Percentiles rank a stretch among this genome's conserved stretches.
phyloP scores from a whole-genome alignment of 495 filamentous ascomycete species.

The Lasiosphaeria hispida region DNA sequence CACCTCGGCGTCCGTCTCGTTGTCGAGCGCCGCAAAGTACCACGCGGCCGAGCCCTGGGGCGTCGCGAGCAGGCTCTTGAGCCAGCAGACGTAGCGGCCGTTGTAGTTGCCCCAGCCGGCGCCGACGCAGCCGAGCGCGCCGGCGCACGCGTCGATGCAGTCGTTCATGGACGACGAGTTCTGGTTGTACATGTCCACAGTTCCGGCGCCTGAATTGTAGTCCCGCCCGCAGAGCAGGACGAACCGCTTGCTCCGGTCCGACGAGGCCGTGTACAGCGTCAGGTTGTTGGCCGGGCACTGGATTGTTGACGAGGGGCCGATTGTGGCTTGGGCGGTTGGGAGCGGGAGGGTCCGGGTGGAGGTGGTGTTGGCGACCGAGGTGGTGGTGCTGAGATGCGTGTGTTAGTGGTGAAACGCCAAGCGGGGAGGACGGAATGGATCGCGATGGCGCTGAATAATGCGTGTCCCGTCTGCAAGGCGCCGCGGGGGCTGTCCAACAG shows the following conservation, averaged over 20 bases:
- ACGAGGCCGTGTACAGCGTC: too few species aligned
- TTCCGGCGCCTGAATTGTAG: conserved; percentile 29
- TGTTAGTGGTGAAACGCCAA: too few species aligned
- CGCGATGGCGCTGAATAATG: too few species aligned
- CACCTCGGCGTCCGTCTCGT: not conserved
- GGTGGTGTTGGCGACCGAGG: too few species aligned
- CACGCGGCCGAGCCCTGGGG: conserved; percentile 42
- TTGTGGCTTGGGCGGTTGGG: too few species aligned
- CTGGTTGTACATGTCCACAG: conserved; percentile 26
- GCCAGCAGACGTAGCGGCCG: conserved; percentile 38
- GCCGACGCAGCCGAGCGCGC: conserved; percentile 27
- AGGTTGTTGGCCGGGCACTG: too few species aligned
- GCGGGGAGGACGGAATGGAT: too few species aligned
- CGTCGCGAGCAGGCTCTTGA: conserved; percentile 56
- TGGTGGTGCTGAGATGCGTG: too few species aligned
- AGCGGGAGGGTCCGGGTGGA: too few species aligned
- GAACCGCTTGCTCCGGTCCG: conserved; percentile 10
- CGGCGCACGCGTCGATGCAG: conserved; percentile 34
- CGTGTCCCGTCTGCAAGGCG: too few species aligned
- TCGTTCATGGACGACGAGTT: conserved; percentile 20
- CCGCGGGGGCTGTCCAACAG: too few species aligned
- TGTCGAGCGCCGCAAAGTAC: conserved; percentile 48
- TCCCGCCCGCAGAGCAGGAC: conserved; percentile 37
- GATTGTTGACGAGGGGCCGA: too few species aligned
- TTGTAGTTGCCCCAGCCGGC: conserved; percentile 34